Evolutionary conservation across 805 yeast genomes (phyloP), one percentile per base, ranked within the genome.

Genomic region (Candida palmyrensis): DNA sequence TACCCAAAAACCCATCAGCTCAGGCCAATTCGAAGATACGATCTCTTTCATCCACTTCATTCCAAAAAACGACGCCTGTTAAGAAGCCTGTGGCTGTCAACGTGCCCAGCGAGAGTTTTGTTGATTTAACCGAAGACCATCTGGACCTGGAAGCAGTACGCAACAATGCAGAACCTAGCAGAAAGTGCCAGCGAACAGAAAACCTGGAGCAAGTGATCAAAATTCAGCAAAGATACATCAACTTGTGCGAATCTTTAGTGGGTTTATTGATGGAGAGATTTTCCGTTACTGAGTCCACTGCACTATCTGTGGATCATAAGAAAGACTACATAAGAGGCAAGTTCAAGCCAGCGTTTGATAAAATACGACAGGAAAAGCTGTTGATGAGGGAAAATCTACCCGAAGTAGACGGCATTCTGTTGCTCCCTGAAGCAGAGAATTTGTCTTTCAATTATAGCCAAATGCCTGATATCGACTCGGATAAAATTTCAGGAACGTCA

Each of bases 261-360:
- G 37, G 43, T 19, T 43, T 59, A 8, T 48, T 61, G 6, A 38
- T 49, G n/a, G 52, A 59, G 30, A 38, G 64, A 29, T 55, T 56
- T 30, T 39, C 47, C 4, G 50, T 54, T 7, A 56, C 50, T 33
- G 66, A 60, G 35, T 59, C 67, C 4, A 56, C 68, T 1, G 53
- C 66, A 5, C 51, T 62, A 8, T 61, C 68, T 4, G 40, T 57
- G 5, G 68, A 62, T 37, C 59, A 58, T 6, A 64, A 64, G 38
- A 42, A 50, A 18, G 39, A 43, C 10, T 60, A 54, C 46, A 50
- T 52, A 25, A 32, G 35, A 20, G 43, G 38, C 16, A 44, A 44
- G 24, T 59, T 51, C 33, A 41, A 42, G 11, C 66, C 68, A 2
- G 27, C 26, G 14, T 31, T 24, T 12, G 21, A 25, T 13, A 31